Evolutionary conservation across 2,329 filamentous ascomycete genomes (phyloP).

Genomic region (Onygenales sp.): DNA sequence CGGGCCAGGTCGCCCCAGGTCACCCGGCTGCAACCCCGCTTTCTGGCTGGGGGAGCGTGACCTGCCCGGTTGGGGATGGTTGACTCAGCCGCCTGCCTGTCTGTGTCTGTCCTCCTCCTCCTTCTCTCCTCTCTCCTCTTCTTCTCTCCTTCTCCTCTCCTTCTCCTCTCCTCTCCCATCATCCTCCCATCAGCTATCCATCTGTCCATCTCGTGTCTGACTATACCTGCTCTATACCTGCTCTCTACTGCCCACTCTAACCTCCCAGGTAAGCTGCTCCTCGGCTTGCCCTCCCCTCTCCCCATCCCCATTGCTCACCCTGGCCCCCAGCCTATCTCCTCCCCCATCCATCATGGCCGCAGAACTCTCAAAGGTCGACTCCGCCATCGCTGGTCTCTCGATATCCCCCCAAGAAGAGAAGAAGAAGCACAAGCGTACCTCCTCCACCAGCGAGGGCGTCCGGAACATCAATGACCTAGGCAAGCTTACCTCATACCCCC

Average conservation of each 20-base stretch:
- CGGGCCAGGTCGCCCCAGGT: slow-evolving; percentile 4
- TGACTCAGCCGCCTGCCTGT: background rate
- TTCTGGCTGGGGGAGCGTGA: background rate
- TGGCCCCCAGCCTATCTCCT: background rate
- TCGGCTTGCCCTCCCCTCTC: background rate
- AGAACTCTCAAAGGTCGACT: slow-evolving; percentile 81
- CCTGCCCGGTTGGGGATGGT: background rate
- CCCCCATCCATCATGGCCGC: slow-evolving; percentile 41
- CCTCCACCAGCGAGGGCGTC: slow-evolving; percentile 59
- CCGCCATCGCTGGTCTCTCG: slow-evolving; percentile 71
- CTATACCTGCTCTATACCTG: background rate
- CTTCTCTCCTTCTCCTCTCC: slow-evolving; percentile 6
- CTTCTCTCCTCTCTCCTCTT: slow-evolving; percentile 6
- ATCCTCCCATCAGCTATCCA: slow-evolving; percentile 2
- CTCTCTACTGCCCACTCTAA: slow-evolving; percentile 1
- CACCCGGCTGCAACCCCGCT: slow-evolving; percentile 8
- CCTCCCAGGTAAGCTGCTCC: background rate
- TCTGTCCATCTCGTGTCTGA: background rate
- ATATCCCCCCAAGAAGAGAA: slow-evolving; percentile 56
- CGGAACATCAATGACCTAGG: slow-evolving; percentile 79
- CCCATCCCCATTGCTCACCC: background rate
- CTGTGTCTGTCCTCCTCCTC: slow-evolving; percentile 5
- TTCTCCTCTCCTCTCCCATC: slow-evolving; percentile 1
- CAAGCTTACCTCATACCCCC: slow-evolving; percentile 33
- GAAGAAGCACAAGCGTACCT: slow-evolving; percentile 51